Conservation (phyloP, 2,329 filamentous ascomycete species). For the Byssochlamys sp. region DNA sequence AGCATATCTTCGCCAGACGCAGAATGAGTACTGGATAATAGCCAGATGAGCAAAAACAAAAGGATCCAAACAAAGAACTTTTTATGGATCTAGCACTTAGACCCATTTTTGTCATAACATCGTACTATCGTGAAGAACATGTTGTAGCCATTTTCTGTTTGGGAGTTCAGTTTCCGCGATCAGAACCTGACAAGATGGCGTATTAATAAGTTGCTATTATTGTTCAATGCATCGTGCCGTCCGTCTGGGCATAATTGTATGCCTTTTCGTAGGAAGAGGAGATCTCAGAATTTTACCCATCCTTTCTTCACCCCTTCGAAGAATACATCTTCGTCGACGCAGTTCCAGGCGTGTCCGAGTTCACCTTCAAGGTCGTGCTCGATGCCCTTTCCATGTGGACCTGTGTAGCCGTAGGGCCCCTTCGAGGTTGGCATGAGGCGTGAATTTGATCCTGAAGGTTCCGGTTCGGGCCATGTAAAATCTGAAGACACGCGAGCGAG, state of each 20-base stretch:
- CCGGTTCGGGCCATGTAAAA: conserved; percentile 11
- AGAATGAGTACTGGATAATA: neutral
- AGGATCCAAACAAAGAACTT: neutral
- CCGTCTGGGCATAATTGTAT: too few relatives aligned
- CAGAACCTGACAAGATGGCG: too few relatives aligned
- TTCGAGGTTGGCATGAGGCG: conserved; percentile 7
- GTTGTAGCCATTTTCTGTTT: neutral
- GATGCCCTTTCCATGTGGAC: conserved; percentile 14
- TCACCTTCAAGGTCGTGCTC: neutral
- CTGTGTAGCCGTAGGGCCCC: conserved; percentile 18
- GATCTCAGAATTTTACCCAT: conserved; percentile 9
- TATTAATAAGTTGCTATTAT: too few relatives aligned
- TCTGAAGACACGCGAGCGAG: conserved; percentile 10
- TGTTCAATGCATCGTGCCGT: too few relatives aligned
- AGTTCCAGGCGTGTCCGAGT: conserved; percentile 11
- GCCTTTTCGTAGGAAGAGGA: neutral
- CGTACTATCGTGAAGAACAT: neutral
- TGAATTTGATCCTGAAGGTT: neutral
- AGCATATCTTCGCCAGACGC: too few relatives aligned
- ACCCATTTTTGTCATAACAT: neutral
- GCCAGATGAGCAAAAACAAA: neutral
- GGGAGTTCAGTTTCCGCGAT: too few relatives aligned
- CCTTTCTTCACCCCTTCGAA: conserved; percentile 13
- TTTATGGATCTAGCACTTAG: neutral
- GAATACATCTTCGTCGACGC: conserved; percentile 14